Evolutionary conservation across 106 monocot genomes (phyloP).

Genomic region (Acorus calamus): DNA sequence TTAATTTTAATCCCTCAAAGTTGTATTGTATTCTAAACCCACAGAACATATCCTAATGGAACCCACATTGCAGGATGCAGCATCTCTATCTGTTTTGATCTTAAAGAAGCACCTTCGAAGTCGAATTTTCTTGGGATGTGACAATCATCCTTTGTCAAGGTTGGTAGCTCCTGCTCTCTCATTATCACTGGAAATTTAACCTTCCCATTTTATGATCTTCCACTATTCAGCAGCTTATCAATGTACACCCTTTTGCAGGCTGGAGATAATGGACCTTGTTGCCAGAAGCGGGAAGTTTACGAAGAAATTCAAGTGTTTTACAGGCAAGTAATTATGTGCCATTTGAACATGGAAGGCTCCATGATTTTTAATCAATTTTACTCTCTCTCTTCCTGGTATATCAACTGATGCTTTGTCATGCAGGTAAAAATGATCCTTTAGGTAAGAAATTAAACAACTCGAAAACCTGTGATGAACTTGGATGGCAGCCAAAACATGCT

Average conservation of each 20-base stretch:
- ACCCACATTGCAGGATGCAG: slow-evolving; percentile 60
- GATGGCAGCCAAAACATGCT: slow-evolving; percentile 61
- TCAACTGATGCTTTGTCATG: too few relatives aligned
- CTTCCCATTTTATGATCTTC: background rate
- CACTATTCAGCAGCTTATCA: too few relatives aligned
- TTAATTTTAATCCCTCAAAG: too few relatives aligned
- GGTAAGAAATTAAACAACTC: slow-evolving; percentile 66
- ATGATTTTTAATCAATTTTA: too few relatives aligned
- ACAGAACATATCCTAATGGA: too few relatives aligned
- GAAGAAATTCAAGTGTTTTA: slow-evolving; percentile 62
- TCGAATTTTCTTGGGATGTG: slow-evolving; percentile 69
- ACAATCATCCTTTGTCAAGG: slow-evolving; percentile 85
- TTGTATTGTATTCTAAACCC: too few relatives aligned
- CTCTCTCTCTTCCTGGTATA: too few relatives aligned
- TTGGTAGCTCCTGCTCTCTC: slow-evolving; percentile 1
- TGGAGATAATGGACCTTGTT: slow-evolving; percentile 75
- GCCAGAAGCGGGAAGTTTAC: slow-evolving; percentile 58
- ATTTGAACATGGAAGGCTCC: background rate
- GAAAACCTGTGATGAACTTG: slow-evolving; percentile 59
- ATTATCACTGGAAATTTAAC: background rate
- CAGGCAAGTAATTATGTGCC: slow-evolving; percentile 22
- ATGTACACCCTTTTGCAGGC: slow-evolving; percentile 23
- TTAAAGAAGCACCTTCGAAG: slow-evolving; percentile 54
- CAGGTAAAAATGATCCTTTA: background rate
- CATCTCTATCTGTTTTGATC: slow-evolving; percentile 62